Evolutionary conservation across 768 basidiomycete genomes (phyloP).

Genomic region (Aureoboletus auriporus): DNA sequence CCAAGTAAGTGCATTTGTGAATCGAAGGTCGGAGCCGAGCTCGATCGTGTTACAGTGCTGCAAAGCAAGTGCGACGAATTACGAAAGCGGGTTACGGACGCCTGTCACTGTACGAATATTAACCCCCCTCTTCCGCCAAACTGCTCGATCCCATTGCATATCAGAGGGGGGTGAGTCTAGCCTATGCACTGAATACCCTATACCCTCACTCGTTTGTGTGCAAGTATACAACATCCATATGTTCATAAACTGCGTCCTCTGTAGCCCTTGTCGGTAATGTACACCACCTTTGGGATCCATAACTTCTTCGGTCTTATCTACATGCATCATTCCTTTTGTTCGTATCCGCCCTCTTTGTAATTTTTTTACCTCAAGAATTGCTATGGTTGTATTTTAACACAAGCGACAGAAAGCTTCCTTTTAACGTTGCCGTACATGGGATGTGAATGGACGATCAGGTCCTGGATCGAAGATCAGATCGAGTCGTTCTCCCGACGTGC

Average conservation of each 20-base stretch:
- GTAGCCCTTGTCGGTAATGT: slow-evolving; percentile 29
- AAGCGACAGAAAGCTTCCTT: no score
- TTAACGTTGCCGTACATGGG: slow-evolving; percentile 11
- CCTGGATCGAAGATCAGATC: slow-evolving; percentile 30
- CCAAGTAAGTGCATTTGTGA: slow-evolving; percentile 31
- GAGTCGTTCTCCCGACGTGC: slow-evolving; percentile 12
- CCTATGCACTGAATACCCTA: slow-evolving; percentile 12
- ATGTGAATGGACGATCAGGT: slow-evolving; percentile 23
- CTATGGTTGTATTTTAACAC: not conserved
- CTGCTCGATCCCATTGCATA: slow-evolving; percentile 34
- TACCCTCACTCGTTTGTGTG: slow-evolving; percentile 26
- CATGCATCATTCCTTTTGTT: slow-evolving; percentile 2
- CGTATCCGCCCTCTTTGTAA: not conserved
- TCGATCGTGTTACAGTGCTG: slow-evolving; percentile 33
- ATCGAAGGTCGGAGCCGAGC: slow-evolving; percentile 6
- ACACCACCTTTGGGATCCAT: slow-evolving; percentile 7
- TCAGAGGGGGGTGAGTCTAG: slow-evolving; percentile 23
- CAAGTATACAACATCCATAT: slow-evolving; percentile 28
- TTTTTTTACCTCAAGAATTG: not conserved
- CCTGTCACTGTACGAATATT: slow-evolving; percentile 41
- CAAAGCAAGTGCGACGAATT: slow-evolving; percentile 46
- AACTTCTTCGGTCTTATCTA: no score
- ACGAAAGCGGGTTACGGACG: slow-evolving; percentile 45
- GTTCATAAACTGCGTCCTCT: slow-evolving; percentile 23
- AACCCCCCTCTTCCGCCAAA: slow-evolving; percentile 38